Evolutionary conservation across 306 rosid species (phyloP).

Genomic region (Abrus precatorius): DNA sequence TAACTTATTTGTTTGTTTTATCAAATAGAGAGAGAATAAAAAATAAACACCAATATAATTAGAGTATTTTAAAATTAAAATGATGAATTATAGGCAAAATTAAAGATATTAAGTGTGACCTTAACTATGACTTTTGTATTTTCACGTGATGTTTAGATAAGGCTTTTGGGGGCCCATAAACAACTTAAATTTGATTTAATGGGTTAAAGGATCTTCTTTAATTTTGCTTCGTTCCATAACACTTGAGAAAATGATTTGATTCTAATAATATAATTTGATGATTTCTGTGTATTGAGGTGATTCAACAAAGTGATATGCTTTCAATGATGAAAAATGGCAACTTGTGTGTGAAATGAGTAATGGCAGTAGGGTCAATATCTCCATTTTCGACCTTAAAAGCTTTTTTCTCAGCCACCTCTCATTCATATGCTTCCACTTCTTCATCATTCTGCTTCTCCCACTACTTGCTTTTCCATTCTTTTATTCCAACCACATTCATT

Average conservation of each 20-base stretch:
- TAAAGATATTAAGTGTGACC: no score
- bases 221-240: background rate
- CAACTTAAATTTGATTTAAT: conserved; percentile 28
- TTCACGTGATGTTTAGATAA: background rate
- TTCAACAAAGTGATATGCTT: conserved; percentile 50
- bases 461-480: conserved; percentile 48
- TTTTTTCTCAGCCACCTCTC: conserved; percentile 41
- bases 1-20: no score
- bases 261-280: conserved; percentile 4
- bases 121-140: background rate
- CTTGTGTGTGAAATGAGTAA: conserved; percentile 40
- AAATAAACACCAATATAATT: no score
- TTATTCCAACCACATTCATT: conserved; percentile 35
- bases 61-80: no score
- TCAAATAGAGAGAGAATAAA: no score
- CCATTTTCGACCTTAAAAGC: conserved; percentile 15
- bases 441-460: conserved; percentile 53
- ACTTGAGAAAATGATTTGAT: conserved; percentile 30
- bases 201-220: conserved; percentile 20
- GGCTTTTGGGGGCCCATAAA: conserved; percentile 8
- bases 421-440: conserved; percentile 47
- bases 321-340: conserved; percentile 47
- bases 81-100: no score
- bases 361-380: conserved; percentile 47
- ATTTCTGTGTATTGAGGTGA: conserved; percentile 29